Conservation (phyloP, 139 green algal species). For the Volvox africanus region DNA sequence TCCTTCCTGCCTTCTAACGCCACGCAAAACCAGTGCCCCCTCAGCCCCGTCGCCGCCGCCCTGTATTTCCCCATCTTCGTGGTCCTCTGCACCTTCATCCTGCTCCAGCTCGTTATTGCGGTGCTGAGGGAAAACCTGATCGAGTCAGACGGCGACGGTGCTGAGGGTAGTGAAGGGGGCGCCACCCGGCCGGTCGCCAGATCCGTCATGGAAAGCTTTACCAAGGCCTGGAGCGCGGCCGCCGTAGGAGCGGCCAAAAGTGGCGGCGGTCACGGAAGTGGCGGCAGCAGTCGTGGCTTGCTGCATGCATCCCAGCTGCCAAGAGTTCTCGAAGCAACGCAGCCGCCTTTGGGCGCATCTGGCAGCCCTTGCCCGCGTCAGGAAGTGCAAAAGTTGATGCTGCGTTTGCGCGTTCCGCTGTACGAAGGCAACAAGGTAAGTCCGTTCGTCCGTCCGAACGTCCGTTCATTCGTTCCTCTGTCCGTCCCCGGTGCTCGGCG, state of each 20-base stretch:
- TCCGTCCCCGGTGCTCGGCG: no score
- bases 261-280: neutral
- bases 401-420: slow-evolving; percentile 7
- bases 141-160: neutral
- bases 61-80: slow-evolving; percentile 83
- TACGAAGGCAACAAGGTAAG: slow-evolving; percentile 41
- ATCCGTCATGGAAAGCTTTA: neutral
- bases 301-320: slow-evolving; percentile 46
- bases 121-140: slow-evolving; percentile 51
- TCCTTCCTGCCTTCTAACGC: neutral
- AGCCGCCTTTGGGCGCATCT: slow-evolving; percentile 6
- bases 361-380: neutral
- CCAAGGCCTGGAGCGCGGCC: neutral
- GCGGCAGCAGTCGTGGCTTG: neutral
- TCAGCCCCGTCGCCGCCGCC: slow-evolving; percentile 49
- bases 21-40: slow-evolving; percentile 55
- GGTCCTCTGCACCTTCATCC: slow-evolving; percentile 74
- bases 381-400: slow-evolving; percentile 1
- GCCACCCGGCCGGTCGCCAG: neutral
- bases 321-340: neutral
- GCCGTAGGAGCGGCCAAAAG: neutral
- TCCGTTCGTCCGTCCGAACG: no score
- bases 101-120: slow-evolving; percentile 83
- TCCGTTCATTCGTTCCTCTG: no score
- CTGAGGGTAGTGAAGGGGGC: neutral